A percentile compares a stretch with the other conserved stretches of the same genome.
Evolutionary conservation across 2,329 filamentous ascomycete genomes (phyloP).

Genomic region (Sarocladiaceae sp.): DNA sequence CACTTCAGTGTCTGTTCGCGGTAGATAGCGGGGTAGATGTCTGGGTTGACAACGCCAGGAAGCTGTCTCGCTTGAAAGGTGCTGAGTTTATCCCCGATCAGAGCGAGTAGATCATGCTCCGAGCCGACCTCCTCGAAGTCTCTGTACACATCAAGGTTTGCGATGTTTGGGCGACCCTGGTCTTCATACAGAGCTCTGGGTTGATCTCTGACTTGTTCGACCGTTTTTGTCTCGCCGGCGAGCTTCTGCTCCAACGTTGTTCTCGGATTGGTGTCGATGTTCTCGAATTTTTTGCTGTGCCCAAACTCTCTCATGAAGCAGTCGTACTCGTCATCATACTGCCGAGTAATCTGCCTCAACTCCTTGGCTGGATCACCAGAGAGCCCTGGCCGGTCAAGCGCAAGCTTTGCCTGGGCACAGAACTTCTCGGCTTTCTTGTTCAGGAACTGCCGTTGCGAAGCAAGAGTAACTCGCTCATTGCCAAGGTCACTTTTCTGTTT

Average conservation of each 20-base stretch:
- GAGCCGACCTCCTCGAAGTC: too few species aligned
- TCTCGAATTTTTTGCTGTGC: conserved; percentile 21
- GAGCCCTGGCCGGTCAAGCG: conserved; percentile 21
- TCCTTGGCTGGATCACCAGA: conserved; percentile 17
- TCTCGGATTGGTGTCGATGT: conserved; percentile 16
- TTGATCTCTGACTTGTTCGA: too few species aligned
- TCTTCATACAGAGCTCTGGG: background rate
- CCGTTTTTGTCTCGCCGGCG: too few species aligned
- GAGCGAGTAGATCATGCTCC: too few species aligned
- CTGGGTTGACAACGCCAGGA: conserved; percentile 26
- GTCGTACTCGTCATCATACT: conserved; percentile 21
- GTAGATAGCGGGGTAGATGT: conserved; percentile 25
- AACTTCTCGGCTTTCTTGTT: conserved; percentile 19
- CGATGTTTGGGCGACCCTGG: background rate
- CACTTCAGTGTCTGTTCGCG: conserved; percentile 27
- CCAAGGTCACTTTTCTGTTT: conserved; percentile 18
- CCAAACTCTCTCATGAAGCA: conserved; percentile 21
- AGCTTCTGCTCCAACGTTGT: too few species aligned
- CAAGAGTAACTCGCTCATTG: conserved; percentile 18
- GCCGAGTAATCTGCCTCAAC: conserved; percentile 19
- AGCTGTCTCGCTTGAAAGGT: conserved; percentile 26
- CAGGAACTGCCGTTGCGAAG: conserved; percentile 22
- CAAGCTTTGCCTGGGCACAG: conserved; percentile 14
- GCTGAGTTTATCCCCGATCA: conserved; percentile 22
- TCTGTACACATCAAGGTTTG: too few species aligned